These are phyloP conservation scores for Lactuca saligna DNA, from an alignment of 129 eudicot genomes.

Conservation along the genomic window DNA sequence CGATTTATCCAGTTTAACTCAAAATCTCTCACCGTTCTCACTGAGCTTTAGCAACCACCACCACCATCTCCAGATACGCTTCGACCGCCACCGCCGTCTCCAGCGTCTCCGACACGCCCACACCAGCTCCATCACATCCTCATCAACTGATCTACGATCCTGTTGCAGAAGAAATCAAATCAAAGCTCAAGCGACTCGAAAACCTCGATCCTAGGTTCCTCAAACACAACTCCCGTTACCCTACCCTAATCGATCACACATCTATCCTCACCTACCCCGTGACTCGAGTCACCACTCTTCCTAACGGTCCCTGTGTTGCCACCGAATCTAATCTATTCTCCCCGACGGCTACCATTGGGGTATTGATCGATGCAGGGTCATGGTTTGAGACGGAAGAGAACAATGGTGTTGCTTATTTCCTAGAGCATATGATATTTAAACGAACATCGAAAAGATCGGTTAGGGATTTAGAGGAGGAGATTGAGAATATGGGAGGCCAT, in stretches of 20 bases:
- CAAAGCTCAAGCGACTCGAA: conserved; percentile 57
- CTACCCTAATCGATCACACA: conserved; percentile 54
- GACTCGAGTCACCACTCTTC: conserved; percentile 80
- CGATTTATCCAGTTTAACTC: too few relatives aligned
- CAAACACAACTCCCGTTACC: conserved; percentile 64
- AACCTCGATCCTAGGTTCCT: conserved; percentile 69
- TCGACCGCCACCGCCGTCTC: conserved; percentile 38
- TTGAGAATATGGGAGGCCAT: conserved; percentile 99
- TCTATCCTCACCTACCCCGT: conserved; percentile 65
- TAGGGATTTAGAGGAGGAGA: conserved; percentile 73
- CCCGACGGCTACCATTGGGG: conserved; percentile 80
- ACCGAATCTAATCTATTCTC: conserved; percentile 71
- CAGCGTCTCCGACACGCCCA: conserved; percentile 25
- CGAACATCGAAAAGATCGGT: conserved; percentile 62
- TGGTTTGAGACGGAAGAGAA: conserved; percentile 74
- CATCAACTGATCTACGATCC: conserved; percentile 82
- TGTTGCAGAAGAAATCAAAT: conserved; percentile 58
- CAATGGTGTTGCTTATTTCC: conserved; percentile 82
- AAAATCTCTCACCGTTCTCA: conserved; percentile 44
- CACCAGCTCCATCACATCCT: conserved; percentile 68
- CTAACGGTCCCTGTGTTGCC: conserved; percentile 90
- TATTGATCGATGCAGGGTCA: conserved; percentile 87
- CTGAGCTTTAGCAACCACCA: conserved; percentile 9
- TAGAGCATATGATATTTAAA: conserved; percentile 87
- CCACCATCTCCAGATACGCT: conserved; percentile 16